phyloP scores from a whole-genome alignment of 208 protist species.

The Balamuthia mandrillaris region DNA sequence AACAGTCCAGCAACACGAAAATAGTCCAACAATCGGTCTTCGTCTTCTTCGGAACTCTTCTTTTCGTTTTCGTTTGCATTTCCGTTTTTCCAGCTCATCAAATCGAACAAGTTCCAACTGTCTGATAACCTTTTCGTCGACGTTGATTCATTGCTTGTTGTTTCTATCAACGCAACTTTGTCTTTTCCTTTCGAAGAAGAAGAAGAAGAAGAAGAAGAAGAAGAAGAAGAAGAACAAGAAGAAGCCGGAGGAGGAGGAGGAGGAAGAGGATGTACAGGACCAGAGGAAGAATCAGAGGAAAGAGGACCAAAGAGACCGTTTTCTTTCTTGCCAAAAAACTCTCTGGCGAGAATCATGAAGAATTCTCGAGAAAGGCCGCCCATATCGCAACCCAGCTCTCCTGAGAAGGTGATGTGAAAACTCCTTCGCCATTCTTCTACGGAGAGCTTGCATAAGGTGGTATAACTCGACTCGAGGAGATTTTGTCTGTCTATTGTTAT shows the following conservation, averaged over 20 bases:
- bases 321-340: background rate
- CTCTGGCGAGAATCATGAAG: background rate
- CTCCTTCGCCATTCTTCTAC: background rate
- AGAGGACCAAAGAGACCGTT: background rate
- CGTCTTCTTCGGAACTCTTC: background rate
- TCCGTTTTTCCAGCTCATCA: background rate
- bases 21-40: background rate
- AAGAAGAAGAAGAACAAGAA: background rate
- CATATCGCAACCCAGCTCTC: background rate
- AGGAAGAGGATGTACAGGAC: background rate
- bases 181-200: no score
- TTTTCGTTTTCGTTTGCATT: background rate
- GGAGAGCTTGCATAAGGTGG: background rate
- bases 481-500: background rate
- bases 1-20: background rate
- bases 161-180: no score
- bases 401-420: background rate
- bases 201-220: background rate
- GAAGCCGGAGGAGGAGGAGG: background rate
- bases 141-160: background rate
- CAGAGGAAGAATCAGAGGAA: background rate
- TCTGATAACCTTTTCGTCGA: background rate
- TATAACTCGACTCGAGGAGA: background rate
- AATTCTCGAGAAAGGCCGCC: background rate
- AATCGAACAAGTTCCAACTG: background rate